Evolutionary conservation across 176 grass and related monocot genomes (phyloP), one percentile per base, ranked within the genome.

Genomic region (Hordeum vulgare): DNA sequence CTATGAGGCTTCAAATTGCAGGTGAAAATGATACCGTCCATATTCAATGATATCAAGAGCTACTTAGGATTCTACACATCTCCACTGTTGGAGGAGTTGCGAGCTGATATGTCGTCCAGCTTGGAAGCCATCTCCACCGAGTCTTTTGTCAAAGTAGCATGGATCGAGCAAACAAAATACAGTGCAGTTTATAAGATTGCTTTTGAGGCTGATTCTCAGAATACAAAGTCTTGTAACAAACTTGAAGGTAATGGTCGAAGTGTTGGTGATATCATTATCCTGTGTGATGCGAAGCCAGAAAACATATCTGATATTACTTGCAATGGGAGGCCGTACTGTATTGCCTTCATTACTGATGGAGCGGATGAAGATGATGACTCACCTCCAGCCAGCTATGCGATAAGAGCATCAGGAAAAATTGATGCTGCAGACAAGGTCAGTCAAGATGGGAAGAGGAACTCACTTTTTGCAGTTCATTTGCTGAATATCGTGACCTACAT

Each of bases 61-160:
- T 94, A 91, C 31, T 66, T 94, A 17, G 54, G 57, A 18, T 94
- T 68, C 2, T 88, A 88, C 35, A 39, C 79, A 37, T 59, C 60
- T 79, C 92, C 86, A 79, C 67, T 94, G 20, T 28, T 94, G 59
- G 92, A 94, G 62, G 92, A 94, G 84, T 14, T 94, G 41, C 85
- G 92, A 15, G 56, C 75, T 28, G 92, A 94, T 45, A 71, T 94
- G 77, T 74, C 59, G 7, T 87, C 92, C 3, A 71, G 80, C 36
- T 84, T 94, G 79, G 83, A 86, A 71, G 58, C 86, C 17, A 58
- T 94, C 51, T 83, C 88, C 10, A 68, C 77, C 11, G 45, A 57
- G 37, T 70, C 85, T 44, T 86, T 64, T 73, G 57, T 72, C 9
- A 85, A 61, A 51, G 84, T 94, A 72, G 45, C 77, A 76, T 79